A percentile compares a stretch with the other conserved stretches of the same genome.
Evolutionary conservation across 371 early-diverging fungal species (phyloP).

Genomic region (Rhizopus sp.): DNA sequence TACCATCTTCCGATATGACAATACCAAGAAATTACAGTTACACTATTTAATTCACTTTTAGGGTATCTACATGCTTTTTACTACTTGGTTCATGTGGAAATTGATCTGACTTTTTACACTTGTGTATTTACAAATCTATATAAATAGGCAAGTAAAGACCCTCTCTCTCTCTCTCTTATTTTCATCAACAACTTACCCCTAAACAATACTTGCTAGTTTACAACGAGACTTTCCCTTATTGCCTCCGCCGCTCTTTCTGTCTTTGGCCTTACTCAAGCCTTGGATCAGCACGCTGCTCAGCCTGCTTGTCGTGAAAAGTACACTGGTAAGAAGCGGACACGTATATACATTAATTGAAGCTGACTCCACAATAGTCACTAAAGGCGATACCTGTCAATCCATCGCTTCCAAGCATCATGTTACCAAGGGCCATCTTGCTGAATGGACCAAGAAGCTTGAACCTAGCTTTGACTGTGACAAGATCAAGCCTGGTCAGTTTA

Average conservation of each 20-base stretch:
- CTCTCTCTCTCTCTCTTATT: neutral
- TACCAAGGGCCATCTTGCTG: neutral
- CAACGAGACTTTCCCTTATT: constrained; percentile 2
- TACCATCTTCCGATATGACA: too few relatives aligned
- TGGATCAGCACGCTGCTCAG: neutral
- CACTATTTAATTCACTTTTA: too few relatives aligned
- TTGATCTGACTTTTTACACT: too few relatives aligned
- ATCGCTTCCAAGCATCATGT: neutral
- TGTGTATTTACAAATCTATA: too few relatives aligned
- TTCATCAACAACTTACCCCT: too few relatives aligned
- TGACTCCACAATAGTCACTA: neutral
- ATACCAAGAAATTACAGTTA: too few relatives aligned
- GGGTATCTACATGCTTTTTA: too few relatives aligned
- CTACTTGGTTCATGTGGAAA: too few relatives aligned
- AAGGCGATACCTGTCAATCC: constrained; percentile 1
- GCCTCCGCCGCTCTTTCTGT: constrained; percentile 3
- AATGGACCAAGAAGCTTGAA: constrained; percentile 6
- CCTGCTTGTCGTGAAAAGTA: constrained; percentile 4
- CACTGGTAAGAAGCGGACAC: neutral
- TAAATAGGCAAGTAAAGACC: neutral
- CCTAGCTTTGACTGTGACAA: neutral
- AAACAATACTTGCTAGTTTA: too few relatives aligned
- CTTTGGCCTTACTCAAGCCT: neutral
- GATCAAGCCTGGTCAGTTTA: neutral
- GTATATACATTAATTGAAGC: neutral